Conservation (phyloP, 768 basidiomycete genomes). For the Podaxis sp. region DNA sequence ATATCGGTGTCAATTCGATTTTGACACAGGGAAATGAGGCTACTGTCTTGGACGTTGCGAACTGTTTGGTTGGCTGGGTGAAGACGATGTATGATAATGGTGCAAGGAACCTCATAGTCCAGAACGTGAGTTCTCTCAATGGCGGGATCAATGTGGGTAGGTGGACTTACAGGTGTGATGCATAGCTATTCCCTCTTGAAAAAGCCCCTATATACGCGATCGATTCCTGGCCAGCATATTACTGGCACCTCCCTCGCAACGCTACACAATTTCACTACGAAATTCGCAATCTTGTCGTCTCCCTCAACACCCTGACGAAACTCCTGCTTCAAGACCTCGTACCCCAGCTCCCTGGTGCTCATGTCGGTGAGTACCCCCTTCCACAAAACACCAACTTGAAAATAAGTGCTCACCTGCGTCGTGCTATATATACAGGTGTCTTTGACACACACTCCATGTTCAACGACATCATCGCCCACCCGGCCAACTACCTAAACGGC, state of each 20-base stretch:
- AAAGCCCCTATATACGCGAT: conserved; percentile 45
- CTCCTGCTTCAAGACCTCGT: conserved; percentile 49
- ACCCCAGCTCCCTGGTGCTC: conserved; percentile 48
- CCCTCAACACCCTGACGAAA: conserved; percentile 51
- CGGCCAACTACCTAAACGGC: conserved; percentile 57
- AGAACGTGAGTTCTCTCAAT: conserved; percentile 53
- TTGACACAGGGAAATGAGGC: conserved; percentile 48
- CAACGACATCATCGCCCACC: conserved; percentile 55
- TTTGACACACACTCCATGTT: conserved; percentile 65
- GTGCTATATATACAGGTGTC: conserved; percentile 34
- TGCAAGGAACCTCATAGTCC: conserved; percentile 67
- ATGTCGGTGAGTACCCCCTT: conserved; percentile 47
- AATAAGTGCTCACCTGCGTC: neutral
- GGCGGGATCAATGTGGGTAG: no score
- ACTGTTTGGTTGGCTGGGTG: conserved; percentile 61
- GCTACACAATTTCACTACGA: conserved; percentile 56
- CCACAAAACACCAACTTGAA: neutral
- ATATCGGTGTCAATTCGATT: conserved; percentile 55
- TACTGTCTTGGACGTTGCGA: conserved; percentile 56
- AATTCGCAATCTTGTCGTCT: conserved; percentile 50
- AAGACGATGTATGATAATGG: conserved; percentile 54
- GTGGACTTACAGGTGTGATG: neutral
- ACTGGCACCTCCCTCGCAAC: conserved; percentile 52
- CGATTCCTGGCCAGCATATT: conserved; percentile 45
- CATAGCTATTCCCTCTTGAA: conserved; percentile 58